These are phyloP conservation scores for Tetrastigma voinierianum DNA, from an alignment of 164 flowering plant species.

Conservation along the genomic window DNA sequence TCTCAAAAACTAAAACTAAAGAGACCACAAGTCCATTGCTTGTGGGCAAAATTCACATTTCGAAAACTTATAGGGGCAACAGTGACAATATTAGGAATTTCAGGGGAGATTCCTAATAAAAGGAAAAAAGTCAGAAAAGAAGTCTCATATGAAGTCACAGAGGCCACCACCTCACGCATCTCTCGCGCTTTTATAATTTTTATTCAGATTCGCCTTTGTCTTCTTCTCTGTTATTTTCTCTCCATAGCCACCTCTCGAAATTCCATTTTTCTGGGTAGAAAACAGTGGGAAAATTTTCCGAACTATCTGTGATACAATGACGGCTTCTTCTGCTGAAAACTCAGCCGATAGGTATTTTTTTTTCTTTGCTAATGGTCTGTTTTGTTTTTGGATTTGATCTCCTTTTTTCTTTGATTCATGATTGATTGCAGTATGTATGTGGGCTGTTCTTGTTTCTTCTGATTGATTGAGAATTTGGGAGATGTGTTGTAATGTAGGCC, in stretches of 20 bases:
- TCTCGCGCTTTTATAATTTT: too few species aligned
- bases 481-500: background rate
- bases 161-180: too few species aligned
- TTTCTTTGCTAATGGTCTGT: too few species aligned
- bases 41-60: too few species aligned
- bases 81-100: too few species aligned
- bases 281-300: background rate
- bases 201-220: too few species aligned
- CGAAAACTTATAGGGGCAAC: too few species aligned
- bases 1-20: too few species aligned
- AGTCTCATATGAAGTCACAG: too few species aligned
- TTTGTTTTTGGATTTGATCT: background rate
- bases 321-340: constrained; percentile 16
- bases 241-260: background rate
- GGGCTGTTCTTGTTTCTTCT: background rate
- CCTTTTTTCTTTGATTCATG: background rate
- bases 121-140: too few species aligned
- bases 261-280: background rate
- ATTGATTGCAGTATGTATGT: background rate
- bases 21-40: too few species aligned
- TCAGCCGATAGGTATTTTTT: constrained; percentile 18
- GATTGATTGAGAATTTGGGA: background rate
- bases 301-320: constrained; percentile 9
- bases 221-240: background rate
- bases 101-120: too few species aligned